phyloP scores from a whole-genome alignment of 805 yeast genomes.

The Yamadazyma akitaensis region DNA sequence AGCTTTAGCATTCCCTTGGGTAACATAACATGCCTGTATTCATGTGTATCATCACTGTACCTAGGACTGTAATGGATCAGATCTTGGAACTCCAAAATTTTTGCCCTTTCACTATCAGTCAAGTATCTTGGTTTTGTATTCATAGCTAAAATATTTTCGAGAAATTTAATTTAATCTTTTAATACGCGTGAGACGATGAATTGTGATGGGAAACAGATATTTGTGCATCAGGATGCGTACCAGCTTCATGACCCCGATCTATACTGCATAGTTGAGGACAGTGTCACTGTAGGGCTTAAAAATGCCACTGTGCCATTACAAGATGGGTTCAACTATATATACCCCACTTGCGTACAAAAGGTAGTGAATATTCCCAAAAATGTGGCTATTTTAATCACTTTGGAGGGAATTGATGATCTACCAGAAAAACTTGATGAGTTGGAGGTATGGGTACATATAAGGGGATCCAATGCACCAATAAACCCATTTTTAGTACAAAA shows the following conservation, averaged over 20 bases:
- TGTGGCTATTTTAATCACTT: neutral
- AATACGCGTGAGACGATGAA: neutral
- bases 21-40: constrained; percentile 94
- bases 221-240: neutral
- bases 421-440: neutral
- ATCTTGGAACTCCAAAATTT: constrained; percentile 88
- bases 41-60: constrained; percentile 87
- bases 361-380: neutral
- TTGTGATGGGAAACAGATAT: neutral
- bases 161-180: neutral
- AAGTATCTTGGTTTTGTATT: constrained; percentile 62
- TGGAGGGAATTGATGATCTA: neutral
- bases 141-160: constrained; percentile 15
- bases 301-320: neutral
- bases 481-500: neutral
- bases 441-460: constrained; percentile 1
- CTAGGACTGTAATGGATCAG: constrained; percentile 92
- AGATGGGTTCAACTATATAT: neutral
- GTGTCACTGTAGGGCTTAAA: neutral
- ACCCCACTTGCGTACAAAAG: neutral
- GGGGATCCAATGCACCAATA: neutral
- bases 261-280: neutral
- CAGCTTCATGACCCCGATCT: neutral
- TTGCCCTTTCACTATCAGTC: constrained; percentile 77
- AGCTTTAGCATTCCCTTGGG: constrained; percentile 95